Percentiles rank a stretch among this genome's conserved stretches.
Evolutionary conservation across 495 filamentous ascomycete species (phyloP).

Genomic region (Talaromyces nanjingensis): DNA sequence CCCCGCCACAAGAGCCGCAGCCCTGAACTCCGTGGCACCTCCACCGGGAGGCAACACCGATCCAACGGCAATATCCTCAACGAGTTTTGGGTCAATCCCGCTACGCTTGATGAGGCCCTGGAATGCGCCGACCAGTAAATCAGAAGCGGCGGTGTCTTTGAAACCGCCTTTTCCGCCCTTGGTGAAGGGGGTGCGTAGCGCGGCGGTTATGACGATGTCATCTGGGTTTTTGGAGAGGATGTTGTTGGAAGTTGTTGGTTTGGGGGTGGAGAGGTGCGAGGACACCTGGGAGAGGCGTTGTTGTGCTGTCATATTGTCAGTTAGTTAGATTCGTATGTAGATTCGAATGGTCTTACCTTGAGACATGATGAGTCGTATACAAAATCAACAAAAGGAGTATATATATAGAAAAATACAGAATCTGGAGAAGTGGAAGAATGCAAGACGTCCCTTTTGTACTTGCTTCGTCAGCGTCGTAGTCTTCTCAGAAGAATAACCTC

Average conservation of each 20-base stretch:
- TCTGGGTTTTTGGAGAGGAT: constrained; percentile 59
- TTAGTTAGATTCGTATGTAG: constrained; percentile 9
- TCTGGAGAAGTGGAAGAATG: background rate
- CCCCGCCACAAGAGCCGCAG: constrained; percentile 83
- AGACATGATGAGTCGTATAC: constrained; percentile 9
- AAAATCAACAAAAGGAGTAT: background rate
- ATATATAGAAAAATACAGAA: constrained; percentile 6
- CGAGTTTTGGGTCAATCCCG: constrained; percentile 71
- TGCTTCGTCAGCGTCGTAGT: background rate
- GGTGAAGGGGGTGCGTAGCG: constrained; percentile 84
- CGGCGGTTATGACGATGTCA: constrained; percentile 86
- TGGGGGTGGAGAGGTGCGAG: constrained; percentile 47
- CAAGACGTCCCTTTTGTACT: background rate
- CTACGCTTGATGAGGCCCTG: constrained; percentile 75
- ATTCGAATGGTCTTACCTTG: constrained; percentile 7
- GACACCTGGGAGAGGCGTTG: constrained; percentile 58
- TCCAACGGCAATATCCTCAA: constrained; percentile 92
- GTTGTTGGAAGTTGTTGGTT: constrained; percentile 40
- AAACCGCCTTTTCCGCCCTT: constrained; percentile 90
- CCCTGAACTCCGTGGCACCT: constrained; percentile 94
- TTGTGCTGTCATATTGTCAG: constrained; percentile 34
- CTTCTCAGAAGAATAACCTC: background rate
- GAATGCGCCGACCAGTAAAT: constrained; percentile 81
- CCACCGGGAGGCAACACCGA: constrained; percentile 87
- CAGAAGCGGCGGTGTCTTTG: constrained; percentile 84